phyloP scores from a whole-genome alignment of 495 filamentous ascomycete genomes.

The Penicillium ochrochloron region DNA sequence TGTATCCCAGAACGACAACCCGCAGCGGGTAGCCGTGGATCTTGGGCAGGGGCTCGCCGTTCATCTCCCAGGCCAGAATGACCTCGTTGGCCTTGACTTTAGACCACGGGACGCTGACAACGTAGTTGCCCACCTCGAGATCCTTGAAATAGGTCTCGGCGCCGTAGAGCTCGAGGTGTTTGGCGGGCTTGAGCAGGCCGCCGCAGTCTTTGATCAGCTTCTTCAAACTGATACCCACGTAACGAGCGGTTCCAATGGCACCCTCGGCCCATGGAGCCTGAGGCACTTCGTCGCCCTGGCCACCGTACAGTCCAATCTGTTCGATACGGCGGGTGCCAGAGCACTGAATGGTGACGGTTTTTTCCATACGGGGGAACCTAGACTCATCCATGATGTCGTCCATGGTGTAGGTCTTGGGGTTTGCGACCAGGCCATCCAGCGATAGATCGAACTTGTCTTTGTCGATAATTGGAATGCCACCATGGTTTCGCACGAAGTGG shows the following conservation, averaged over 20 bases:
- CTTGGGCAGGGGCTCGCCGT: slow-evolving; percentile 65
- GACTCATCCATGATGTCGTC: slow-evolving; percentile 60
- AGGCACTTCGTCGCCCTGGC: slow-evolving; percentile 70
- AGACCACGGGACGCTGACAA: slow-evolving; percentile 64
- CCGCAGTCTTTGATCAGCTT: slow-evolving; percentile 70
- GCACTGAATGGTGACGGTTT: slow-evolving; percentile 66
- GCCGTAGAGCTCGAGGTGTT: slow-evolving; percentile 67
- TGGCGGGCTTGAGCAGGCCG: slow-evolving; percentile 56
- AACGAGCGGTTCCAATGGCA: slow-evolving; percentile 68
- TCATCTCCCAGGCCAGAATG: slow-evolving; percentile 73
- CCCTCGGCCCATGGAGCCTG: slow-evolving; percentile 71
- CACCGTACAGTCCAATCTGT: slow-evolving; percentile 65
- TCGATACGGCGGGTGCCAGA: slow-evolving; percentile 70
- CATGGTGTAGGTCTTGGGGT: slow-evolving; percentile 57
- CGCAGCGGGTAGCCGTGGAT: slow-evolving; percentile 69
- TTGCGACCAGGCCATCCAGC: slow-evolving; percentile 60
- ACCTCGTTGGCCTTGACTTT: slow-evolving; percentile 70
- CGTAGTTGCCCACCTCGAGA: slow-evolving; percentile 63
- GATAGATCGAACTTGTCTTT: slow-evolving; percentile 53
- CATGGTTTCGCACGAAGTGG: slow-evolving; percentile 71
- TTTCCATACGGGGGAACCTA: slow-evolving; percentile 59
- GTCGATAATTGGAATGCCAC: slow-evolving; percentile 66
- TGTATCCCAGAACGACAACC: slow-evolving; percentile 65
- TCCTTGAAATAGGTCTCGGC: slow-evolving; percentile 73
- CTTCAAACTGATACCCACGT: slow-evolving; percentile 65